A percentile compares a stretch with the other conserved stretches of the same genome.
Conservation (phyloP, 2,329 filamentous ascomycete species). For the Orbilia quercus region DNA sequence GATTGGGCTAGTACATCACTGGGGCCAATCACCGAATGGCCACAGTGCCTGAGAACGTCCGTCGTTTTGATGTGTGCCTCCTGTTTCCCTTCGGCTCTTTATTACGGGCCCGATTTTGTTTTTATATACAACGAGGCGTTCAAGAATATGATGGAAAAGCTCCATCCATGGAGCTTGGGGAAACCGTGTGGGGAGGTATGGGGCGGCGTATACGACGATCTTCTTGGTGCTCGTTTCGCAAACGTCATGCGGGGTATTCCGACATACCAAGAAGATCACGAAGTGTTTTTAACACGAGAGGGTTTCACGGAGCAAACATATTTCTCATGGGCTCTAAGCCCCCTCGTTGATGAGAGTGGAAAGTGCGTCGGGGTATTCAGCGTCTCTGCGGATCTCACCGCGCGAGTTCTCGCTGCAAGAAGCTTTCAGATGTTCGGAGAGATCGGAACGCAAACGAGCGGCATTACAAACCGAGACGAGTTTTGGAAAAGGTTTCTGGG, state of each 20-base stretch:
- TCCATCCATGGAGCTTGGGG: conserved; percentile 80
- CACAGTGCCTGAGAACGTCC: conserved; percentile 77
- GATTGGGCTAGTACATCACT: conserved; percentile 80
- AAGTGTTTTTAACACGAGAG: conserved; percentile 76
- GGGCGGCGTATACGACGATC: conserved; percentile 72
- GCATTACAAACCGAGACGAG: conserved; percentile 48
- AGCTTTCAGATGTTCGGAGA: conserved; percentile 58
- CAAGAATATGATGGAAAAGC: conserved; percentile 76
- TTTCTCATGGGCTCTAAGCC: conserved; percentile 57
- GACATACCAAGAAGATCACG: conserved; percentile 81
- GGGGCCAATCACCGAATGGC: conserved; percentile 80
- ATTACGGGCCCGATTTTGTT: conserved; percentile 76
- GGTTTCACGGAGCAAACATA: conserved; percentile 62
- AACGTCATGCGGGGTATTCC: conserved; percentile 76
- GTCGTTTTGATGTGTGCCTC: conserved; percentile 78
- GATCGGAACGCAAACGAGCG: conserved; percentile 69
- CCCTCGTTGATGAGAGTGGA: conserved; percentile 54
- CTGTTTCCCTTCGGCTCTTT: conserved; percentile 80
- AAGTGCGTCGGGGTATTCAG: conserved; percentile 53
- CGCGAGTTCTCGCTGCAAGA: conserved; percentile 56
- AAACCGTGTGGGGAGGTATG: conserved; percentile 77
- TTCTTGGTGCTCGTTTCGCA: conserved; percentile 67
- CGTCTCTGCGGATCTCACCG: conserved; percentile 57
- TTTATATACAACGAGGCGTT: conserved; percentile 80
- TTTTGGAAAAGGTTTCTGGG: conserved; percentile 58